Base-by-base conservation (phyloP, 225 moss, liverwort and hornwort species). In the Bryum argenteum region DNA sequence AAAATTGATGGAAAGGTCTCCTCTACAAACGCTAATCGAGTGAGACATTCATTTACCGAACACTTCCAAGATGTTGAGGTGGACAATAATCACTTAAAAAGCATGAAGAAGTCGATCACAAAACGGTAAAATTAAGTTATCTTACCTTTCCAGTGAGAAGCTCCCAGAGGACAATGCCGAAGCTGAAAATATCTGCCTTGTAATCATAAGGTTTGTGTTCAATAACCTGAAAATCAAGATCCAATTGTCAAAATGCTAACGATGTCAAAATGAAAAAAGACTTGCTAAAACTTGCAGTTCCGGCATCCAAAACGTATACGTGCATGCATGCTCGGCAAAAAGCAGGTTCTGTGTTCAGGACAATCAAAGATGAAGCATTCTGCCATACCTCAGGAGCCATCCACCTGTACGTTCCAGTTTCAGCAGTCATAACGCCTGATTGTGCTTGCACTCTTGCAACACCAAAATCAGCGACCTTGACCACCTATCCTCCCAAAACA, bases 391-490 rank as follows among this genome's bases (percentile, higher is more conserved):
- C 94, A 61, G 94, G 94, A 59, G 94, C 94, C 94, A 94, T 94
- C 94, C 94, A 94, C 66, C 94, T 83, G 62, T 94, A 94, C 14
- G 94, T 94, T 72, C 94, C 94, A 14, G 94, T 94, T 80, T 94
- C 94, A 42, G 91, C 94, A 62, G 94, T 94, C 94, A 94, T 94
- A 17, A 94, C 89, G 48, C 94, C 94, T 67, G 91, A 82, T 72
- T 91, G 90, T 57, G 90, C 85, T 89, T 91, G 90, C 57, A 94
- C 91, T 81, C 94, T 83, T 61, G 94, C 94, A 51, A 94, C 94
- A 80, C 94, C 94, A 81, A 94, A 94, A 84, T 94, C 94, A 56
- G 94, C 94, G 54, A 94, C 94, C 81, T 94, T 94, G 33, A 94
- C 91, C 61, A 94, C 94, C 94, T 94, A 52, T 50, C 20, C 33